phyloP scores from a whole-genome alignment of 352 stramenopile genomes.

The Phytopythium litorale region DNA sequence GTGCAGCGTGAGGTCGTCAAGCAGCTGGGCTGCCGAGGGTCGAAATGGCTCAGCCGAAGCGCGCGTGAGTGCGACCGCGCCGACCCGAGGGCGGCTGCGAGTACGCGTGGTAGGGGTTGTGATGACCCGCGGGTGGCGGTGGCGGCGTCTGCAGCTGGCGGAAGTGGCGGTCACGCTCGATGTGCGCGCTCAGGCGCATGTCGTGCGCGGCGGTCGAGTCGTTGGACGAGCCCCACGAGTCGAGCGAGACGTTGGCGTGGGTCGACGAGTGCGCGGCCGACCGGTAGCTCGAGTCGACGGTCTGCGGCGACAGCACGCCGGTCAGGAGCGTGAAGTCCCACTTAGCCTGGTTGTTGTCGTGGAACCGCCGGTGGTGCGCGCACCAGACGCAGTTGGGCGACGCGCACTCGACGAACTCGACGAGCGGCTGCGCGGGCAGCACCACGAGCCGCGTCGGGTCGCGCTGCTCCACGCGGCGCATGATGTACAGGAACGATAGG shows the following conservation, averaged over 20 bases:
- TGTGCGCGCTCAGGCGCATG: slow-evolving; percentile 7
- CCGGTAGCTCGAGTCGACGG: slow-evolving; percentile 49
- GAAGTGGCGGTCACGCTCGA: slow-evolving; percentile 23
- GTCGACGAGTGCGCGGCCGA: slow-evolving; percentile 35
- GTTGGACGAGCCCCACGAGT: slow-evolving; percentile 31
- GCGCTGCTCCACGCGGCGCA: slow-evolving; percentile 64
- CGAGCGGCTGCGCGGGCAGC: slow-evolving; percentile 40
- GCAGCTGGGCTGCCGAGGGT: not conserved
- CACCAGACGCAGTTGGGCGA: slow-evolving; percentile 69
- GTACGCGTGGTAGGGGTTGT: slow-evolving; percentile 2
- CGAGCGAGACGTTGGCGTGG: slow-evolving; percentile 32
- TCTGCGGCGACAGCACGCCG: slow-evolving; percentile 43
- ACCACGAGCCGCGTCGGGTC: slow-evolving; percentile 47
- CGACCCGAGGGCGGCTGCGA: slow-evolving; percentile 16
- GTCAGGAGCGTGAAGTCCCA: slow-evolving; percentile 59
- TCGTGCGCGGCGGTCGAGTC: slow-evolving; percentile 13
- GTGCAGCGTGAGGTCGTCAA: not conserved
- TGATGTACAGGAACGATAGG: slow-evolving; percentile 65
- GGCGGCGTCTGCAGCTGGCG: slow-evolving; percentile 13
- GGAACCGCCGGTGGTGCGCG: slow-evolving; percentile 59
- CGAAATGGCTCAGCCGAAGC: slow-evolving; percentile 16
- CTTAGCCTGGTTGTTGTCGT: slow-evolving; percentile 46
- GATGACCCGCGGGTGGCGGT: not conserved
- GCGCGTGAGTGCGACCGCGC: slow-evolving; percentile 13
- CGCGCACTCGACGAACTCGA: slow-evolving; percentile 74